Conservation (phyloP, 2,329 filamentous ascomycete genomes). For the Claviceps lovelessii region DNA sequence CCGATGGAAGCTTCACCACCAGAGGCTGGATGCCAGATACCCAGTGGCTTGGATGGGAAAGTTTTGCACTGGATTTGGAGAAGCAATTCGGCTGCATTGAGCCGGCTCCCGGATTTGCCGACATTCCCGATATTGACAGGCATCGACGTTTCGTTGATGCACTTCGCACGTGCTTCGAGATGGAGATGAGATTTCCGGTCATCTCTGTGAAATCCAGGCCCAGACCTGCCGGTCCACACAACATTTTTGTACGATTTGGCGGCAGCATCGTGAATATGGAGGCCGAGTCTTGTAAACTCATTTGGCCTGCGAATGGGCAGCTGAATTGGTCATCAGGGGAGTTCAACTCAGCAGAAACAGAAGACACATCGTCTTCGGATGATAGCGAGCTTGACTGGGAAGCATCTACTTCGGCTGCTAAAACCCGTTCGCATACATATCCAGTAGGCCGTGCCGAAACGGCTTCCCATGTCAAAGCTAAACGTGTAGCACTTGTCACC, state of each 20-base stretch:
- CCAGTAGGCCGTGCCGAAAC: not conserved
- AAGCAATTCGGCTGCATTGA: conserved; percentile 7
- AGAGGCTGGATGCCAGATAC: conserved; percentile 29
- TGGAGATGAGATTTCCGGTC: conserved; percentile 29
- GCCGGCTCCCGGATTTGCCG: not conserved
- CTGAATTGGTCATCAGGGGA: conserved; percentile 8
- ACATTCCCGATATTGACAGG: conserved; percentile 4
- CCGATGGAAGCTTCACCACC: conserved; percentile 26
- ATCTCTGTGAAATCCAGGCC: conserved; percentile 12
- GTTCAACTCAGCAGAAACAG: not conserved
- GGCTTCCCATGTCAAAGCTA: conserved; percentile 7
- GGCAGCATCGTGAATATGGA: conserved; percentile 5
- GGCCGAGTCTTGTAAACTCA: not conserved
- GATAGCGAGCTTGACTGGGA: conserved; percentile 7
- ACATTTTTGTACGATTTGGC: conserved; percentile 18
- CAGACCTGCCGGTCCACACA: conserved; percentile 17
- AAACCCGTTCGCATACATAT: not conserved
- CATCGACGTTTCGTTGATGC: conserved; percentile 12
- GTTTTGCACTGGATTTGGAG: conserved; percentile 16
- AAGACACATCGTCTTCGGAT: conserved; percentile 5
- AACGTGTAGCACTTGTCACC: conserved; percentile 17
- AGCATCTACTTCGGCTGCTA: not conserved
- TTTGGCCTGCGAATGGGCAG: conserved; percentile 16
- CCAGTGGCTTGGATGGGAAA: conserved; percentile 21
- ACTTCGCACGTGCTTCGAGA: conserved; percentile 27